phyloP scores from a whole-genome alignment of 2,329 filamentous ascomycete genomes.

The Colletotrichum nymphaeae region DNA sequence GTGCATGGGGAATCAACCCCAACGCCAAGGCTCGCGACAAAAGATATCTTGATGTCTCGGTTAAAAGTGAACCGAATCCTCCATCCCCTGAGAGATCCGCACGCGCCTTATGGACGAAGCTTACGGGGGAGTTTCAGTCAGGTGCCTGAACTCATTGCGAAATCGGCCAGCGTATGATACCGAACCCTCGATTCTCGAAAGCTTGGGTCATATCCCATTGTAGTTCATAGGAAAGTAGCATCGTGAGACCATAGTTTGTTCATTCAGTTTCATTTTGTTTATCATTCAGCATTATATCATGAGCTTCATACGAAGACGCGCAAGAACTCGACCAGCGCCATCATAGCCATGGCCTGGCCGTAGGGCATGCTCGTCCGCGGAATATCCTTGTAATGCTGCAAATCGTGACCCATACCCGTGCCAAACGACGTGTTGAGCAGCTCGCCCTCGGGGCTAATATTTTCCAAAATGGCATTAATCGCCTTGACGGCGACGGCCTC shows the following conservation, averaged over 20 bases:
- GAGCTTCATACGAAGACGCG: slow-evolving; percentile 52
- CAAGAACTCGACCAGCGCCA: slow-evolving; percentile 81
- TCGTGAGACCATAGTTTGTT: background rate
- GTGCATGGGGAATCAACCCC: background rate
- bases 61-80: background rate
- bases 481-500: slow-evolving; percentile 72
- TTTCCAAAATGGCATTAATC: slow-evolving; percentile 73
- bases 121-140: background rate
- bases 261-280: background rate
- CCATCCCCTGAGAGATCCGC: background rate
- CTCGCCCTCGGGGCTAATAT: slow-evolving; percentile 76
- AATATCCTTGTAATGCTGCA: slow-evolving; percentile 84
- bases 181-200: background rate
- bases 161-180: background rate
- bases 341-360: slow-evolving; percentile 86
- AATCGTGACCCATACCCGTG: slow-evolving; percentile 78
- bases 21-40: background rate
- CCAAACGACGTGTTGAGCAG: slow-evolving; percentile 81
- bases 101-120: background rate
- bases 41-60: background rate
- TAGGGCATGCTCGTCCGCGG: slow-evolving; percentile 85
- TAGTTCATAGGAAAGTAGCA: background rate
- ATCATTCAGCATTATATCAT: slow-evolving; percentile 36
- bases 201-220: background rate
- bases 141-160: background rate